Evolutionary conservation across 768 basidiomycete species (phyloP), one percentile per base, ranked within the genome.

Genomic region (Phanerochaete carnosa): DNA sequence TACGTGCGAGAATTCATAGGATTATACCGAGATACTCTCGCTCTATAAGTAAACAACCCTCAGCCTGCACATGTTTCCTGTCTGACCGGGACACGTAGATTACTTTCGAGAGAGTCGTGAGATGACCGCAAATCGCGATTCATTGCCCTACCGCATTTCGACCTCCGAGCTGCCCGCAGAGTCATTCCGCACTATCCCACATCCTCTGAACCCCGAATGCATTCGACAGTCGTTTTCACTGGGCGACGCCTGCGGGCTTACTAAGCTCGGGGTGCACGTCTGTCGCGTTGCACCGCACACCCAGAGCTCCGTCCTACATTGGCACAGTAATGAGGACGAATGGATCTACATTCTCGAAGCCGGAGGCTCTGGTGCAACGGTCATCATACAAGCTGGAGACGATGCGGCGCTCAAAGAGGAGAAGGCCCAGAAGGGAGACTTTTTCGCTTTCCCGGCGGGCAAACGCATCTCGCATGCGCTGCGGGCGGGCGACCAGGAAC

Each of bases 361-460:
- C 15, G 65, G 63, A 9, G 65, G 55, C 9, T 55, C 43, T 39
- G 65, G 62, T 3, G 60, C 50, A n/a, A 60, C 60, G 8, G 45
- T 63, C 39, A 5, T 65, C 32, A 56, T 13, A 5, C 55, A 43
- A 13, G 35, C 28, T 15, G 61, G 57, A 1, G 59, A 26, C n/a
- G 43, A 51, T 28, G 45, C 25, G n/a, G 56, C 30, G 45, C 59
- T 63, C 30, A 52, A 57, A 52, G 66, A 70, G 45, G 64, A 64
- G 59, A 30, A 29, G 39, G 45, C 68, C 15, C 45, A 52, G 37
- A 53, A 57, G 12, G 69, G 69, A 5, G 69, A 70, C 49, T 70
- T 70, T 57, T 29, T 66, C 3, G 69, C 64, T 2, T 70, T 69
- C 60, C 65, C 66, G 3, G 66, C 66, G 0, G 66, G 65, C 1